Evolutionary conservation across 2,329 filamentous ascomycete genomes (phyloP), one percentile per base, ranked within the genome.

Genomic region (Fusarium sp.): DNA sequence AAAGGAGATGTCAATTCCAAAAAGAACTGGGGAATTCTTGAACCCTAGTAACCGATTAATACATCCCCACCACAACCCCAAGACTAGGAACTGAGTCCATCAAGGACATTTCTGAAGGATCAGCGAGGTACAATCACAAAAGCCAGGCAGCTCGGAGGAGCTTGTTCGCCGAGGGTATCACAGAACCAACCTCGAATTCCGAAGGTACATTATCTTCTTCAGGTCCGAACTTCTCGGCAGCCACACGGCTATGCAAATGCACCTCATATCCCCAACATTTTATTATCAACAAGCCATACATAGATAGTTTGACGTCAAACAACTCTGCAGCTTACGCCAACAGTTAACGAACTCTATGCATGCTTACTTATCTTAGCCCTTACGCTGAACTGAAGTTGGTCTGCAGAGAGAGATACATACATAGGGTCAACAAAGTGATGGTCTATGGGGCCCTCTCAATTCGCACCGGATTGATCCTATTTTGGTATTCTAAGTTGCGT

Each of bases 201-300:
- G 47, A 60, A 60, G 45, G 36, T 44, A 42, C 60, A 47, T 56
- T 30, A 56, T 63, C 59, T 51, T 56, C 38, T 61, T 72, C 50
- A 50, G 50, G 35, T 51, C 47, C 54, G 45, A n/a, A 56, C 45
- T 48, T 33, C 20, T 38, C 22, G 31, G 48, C 41, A 66, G 28
- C 70, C 56, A 55, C 55, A 71, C 54, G 35, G 30, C 58, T 45
- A 60, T 59, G 63, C 41, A 58, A 48, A 59, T 65, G 61, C 50
- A 63, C 45, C 63, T 71, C 65, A 38, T 66, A 60, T 71, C 73
- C 74, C 70, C 72, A 76, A 75, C 74, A 75, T 64, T 68, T 75
- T 64, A 33, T 58, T 50, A 61, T 45, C 30, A 33, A 44, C 41
- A 65, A 48, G 57, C 62, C 41, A 66, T 35, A 35, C 41, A 66